Conservation (phyloP, 768 basidiomycete genomes). For the Pholiota molesta region DNA sequence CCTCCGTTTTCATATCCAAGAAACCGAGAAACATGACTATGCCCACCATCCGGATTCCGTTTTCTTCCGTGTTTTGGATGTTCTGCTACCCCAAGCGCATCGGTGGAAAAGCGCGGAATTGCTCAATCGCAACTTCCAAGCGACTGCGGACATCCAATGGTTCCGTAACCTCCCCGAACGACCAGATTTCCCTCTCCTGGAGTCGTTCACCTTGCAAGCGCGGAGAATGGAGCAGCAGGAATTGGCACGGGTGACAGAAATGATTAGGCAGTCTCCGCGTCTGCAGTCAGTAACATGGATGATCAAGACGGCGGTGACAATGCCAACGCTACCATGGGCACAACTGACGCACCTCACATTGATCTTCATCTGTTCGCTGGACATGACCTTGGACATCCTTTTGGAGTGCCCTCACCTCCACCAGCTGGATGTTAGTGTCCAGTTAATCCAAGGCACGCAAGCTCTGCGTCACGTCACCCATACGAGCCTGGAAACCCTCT, state of each 20-base stretch:
- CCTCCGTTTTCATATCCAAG: slow-evolving; percentile 28
- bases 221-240: slow-evolving; percentile 23
- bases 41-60: slow-evolving; percentile 11
- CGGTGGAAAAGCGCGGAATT: slow-evolving; percentile 29
- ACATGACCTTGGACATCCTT: slow-evolving; percentile 17
- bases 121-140: slow-evolving; percentile 23
- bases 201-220: slow-evolving; percentile 27
- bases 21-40: slow-evolving; percentile 2
- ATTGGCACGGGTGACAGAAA: slow-evolving; percentile 17
- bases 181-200: slow-evolving; percentile 24
- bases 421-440: slow-evolving; percentile 1
- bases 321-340: slow-evolving; percentile 28
- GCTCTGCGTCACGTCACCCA: slow-evolving; percentile 1
- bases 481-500: slow-evolving; percentile 3
- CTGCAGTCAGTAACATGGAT: slow-evolving; percentile 27
- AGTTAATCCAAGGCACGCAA: background rate
- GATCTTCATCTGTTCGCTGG: slow-evolving; percentile 22
- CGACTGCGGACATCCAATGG: slow-evolving; percentile 2
- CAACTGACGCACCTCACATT: slow-evolving; percentile 29
- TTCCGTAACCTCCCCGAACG: slow-evolving; percentile 21
- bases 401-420: background rate
- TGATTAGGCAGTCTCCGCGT: slow-evolving; percentile 28
- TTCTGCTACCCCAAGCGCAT: slow-evolving; percentile 27
- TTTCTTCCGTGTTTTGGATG: slow-evolving; percentile 24
- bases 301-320: slow-evolving; percentile 11